phyloP scores from a whole-genome alignment of 176 grass and related monocot genomes.

The Chrysopogon serrulatus region DNA sequence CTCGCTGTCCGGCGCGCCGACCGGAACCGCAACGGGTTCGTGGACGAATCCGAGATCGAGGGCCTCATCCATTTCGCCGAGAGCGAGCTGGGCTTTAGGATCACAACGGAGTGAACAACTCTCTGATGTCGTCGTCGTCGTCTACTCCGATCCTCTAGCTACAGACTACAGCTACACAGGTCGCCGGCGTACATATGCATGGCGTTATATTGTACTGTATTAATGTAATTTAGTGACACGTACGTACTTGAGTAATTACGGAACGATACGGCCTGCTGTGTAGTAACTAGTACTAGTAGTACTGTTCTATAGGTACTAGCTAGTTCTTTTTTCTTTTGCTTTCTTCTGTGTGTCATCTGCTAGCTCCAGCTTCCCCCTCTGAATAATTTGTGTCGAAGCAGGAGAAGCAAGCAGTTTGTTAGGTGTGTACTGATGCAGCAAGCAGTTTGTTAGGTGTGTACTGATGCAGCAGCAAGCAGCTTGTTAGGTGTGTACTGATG shows the following conservation, averaged over 20 bases:
- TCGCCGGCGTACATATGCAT: too few relatives aligned
- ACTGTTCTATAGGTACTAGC: too few relatives aligned
- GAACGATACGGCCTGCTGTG: too few relatives aligned
- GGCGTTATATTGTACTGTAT: too few relatives aligned
- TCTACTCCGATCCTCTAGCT: too few relatives aligned
- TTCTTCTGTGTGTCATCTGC: neutral
- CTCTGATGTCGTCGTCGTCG: neutral
- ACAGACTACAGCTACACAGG: neutral
- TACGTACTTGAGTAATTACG: too few relatives aligned
- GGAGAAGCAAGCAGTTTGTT: neutral
- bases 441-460: neutral
- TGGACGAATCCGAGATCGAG: constrained; percentile 49
- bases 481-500: too few relatives aligned
- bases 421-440: neutral
- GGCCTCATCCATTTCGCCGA: constrained; percentile 46
- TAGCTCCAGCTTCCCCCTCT: neutral
- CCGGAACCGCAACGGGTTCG: constrained; percentile 37
- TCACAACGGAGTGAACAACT: neutral
- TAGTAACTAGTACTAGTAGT: too few relatives aligned
- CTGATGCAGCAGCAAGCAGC: too few relatives aligned
- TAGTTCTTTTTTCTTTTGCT: neutral
- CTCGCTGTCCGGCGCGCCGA: constrained; percentile 15
- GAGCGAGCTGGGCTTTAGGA: constrained; percentile 40
- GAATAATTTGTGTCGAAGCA: neutral
- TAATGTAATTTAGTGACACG: too few relatives aligned